Evolutionary conservation across 2,329 filamentous ascomycete genomes (phyloP), one percentile per base, ranked within the genome.

Genomic region (Pseudopyricularia javanii): DNA sequence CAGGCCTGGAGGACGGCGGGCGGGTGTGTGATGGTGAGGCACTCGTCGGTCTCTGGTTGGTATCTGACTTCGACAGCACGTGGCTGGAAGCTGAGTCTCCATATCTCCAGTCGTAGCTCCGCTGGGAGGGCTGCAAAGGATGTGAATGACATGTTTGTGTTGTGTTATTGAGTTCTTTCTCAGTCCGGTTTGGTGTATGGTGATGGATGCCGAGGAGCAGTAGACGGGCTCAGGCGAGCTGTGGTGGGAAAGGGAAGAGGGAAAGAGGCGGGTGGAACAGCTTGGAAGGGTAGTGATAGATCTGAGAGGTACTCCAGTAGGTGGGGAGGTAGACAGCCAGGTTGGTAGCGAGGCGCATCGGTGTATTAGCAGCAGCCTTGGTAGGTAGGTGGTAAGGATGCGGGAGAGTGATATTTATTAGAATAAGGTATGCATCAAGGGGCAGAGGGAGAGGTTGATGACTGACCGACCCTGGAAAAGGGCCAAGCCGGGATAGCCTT

Each of bases 41-140:
- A 74, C 49, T 59, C 60, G 57, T 72, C 66, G 7, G 60, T 52
- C 9, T 62, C 54, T 14, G 62, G 55, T 37, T 66, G 59, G 60
- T 74, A 74, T 54, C 61, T 61, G 49, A 73, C 64, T 51, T 69
- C 63, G 54, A 72, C 67, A 24, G 70, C 66, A 40, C 70, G 66
- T 4, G 61, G 59, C 35, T 64, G 61, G 54, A 65, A 68, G 56
- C 61, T 62, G n/a, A 64, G 57, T 49, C 61, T 60, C 69, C 69
- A 72, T 59, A 72, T 69, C 28, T 67, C 59, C 47, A 71, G 62
- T 53, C 70, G 66, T 45, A 72, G 60, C 61, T 72, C 70, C 24
- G 64, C 52, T 11, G 70, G 70, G 26, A 72, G 61, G 9, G 56
- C 51, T 37, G 61, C 52, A 59, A 72, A 71, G 51, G 64, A 56